A percentile compares a stretch with the other conserved stretches of the same genome.
These are phyloP conservation scores for Thozetella sp. DNA, from an alignment of 495 filamentous ascomycete species.

Conservation along the genomic window DNA sequence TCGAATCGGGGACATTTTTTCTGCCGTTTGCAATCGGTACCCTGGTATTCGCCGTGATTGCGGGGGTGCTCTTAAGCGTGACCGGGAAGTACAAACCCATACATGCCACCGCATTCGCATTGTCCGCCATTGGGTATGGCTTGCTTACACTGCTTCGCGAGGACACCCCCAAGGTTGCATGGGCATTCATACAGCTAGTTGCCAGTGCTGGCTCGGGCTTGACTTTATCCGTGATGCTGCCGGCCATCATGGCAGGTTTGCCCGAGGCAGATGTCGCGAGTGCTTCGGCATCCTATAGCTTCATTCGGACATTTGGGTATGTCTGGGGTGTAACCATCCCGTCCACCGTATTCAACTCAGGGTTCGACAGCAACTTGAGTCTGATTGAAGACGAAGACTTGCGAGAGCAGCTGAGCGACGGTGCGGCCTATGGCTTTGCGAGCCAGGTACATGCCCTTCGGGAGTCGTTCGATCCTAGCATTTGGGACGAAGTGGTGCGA, in stretches of 20 bases:
- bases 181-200: conserved; percentile 19
- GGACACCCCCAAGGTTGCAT: conserved; percentile 19
- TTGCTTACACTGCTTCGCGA: conserved; percentile 29
- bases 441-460: too few relatives aligned
- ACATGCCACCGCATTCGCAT: conserved; percentile 23
- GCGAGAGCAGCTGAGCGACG: too few relatives aligned
- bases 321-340: conserved; percentile 40
- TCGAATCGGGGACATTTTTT: conserved; percentile 28
- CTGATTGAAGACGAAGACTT: too few relatives aligned
- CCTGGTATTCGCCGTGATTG: conserved; percentile 19
- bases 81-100: conserved; percentile 35
- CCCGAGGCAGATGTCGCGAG: conserved; percentile 27
- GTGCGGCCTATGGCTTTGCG: too few relatives aligned
- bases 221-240: conserved; percentile 16
- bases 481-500: too few relatives aligned
- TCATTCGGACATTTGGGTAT: conserved; percentile 35
- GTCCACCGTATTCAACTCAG: conserved; percentile 9
- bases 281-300: conserved; percentile 30
- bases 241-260: conserved; percentile 22
- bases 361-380: too few relatives aligned
- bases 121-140: conserved; percentile 32
- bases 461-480: too few relatives aligned
- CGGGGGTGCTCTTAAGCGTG: conserved; percentile 27
- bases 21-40: conserved; percentile 25
- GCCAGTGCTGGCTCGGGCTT: conserved; percentile 17